These are phyloP conservation scores for Rhodotorula glutinis DNA, from an alignment of 1,284 basidiomycete species.

Conservation along the genomic window DNA sequence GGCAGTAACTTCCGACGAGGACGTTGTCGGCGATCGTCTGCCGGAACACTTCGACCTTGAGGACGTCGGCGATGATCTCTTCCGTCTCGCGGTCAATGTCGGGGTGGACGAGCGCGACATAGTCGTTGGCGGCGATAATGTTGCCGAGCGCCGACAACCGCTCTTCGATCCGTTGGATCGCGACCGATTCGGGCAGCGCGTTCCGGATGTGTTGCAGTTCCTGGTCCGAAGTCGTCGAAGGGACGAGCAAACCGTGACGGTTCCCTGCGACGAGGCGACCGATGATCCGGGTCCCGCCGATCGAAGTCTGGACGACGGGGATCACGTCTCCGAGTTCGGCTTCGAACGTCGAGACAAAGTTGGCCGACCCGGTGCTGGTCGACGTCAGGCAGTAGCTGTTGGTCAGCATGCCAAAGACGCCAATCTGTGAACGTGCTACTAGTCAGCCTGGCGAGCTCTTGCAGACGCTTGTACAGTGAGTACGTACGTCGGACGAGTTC, in stretches of 20 bases:
- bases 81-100: constrained; percentile 98
- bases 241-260: constrained; percentile 92
- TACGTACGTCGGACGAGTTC: constrained; percentile 82
- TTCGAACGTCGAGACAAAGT: constrained; percentile 98
- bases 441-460: no score
- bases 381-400: constrained; percentile 81
- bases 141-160: constrained; percentile 94
- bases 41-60: constrained; percentile 98
- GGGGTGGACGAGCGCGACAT: constrained; percentile 94
- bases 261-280: constrained; percentile 94
- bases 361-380: constrained; percentile 69
- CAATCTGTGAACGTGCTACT: constrained; percentile 39
- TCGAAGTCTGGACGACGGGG: constrained; percentile 94
- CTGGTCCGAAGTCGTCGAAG: constrained; percentile 93
- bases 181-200: constrained; percentile 84
- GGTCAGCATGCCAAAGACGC: constrained; percentile 70
- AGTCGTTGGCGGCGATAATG: constrained; percentile 97
- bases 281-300: constrained; percentile 91
- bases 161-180: constrained; percentile 95
- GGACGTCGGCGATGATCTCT: constrained; percentile 98
- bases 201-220: constrained; percentile 97
- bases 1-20: constrained; percentile 92
- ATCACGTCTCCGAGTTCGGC: constrained; percentile 88
- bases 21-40: constrained; percentile 97
- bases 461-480: no score